Evolutionary conservation across 768 basidiomycete species (phyloP), one percentile per base, ranked within the genome.

Genomic region (Lentinula aciculospora): DNA sequence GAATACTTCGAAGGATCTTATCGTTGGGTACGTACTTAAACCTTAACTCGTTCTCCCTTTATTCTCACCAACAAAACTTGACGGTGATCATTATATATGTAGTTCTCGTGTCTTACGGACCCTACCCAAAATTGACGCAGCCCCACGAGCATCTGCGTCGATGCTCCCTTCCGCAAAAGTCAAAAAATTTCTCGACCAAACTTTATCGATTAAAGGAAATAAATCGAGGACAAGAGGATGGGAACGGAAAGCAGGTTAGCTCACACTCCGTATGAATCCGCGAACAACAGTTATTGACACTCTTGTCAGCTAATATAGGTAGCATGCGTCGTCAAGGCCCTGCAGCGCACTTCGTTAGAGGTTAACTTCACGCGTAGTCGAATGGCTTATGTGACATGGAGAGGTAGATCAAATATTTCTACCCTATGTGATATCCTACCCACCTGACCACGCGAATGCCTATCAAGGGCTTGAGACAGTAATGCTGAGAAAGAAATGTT

Each of bases 151-250:
- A 12, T 27, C 40, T 17, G 8, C 19, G 37, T 15, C 54, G 3
- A 56, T 56, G 54, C 8, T 19, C 8, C 54, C 54, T 34, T 56
- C 54, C n/a, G 25, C 54, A 8, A 56, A 56, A 36, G 37, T 56
- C 42, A 36, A 51, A 19, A 34, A 36, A 36, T 51, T 51, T 31
- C n/a, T 51, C 19, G 34, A 51, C n/a, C 12, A n/a, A 36, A 51
- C 12, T 51, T 19, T 51, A 8, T 36, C 28, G 46, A 4, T 47
- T 4, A 47, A 44, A 17, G 53, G 53, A 21, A 28, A 39, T n/a
- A 54, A 37, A 7, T 40, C 39, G 17, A 23, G 25, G 21, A 28
- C 2, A 19, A 42, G 54, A 56, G 54, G 54, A n/a, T 56, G 42
- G 40, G 54, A 56, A 32, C 36, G 54, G 29, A 42, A 42, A 45